These are phyloP conservation scores for Jacaranda copaia DNA, from an alignment of 257 asterid species.

Conservation along the genomic window DNA sequence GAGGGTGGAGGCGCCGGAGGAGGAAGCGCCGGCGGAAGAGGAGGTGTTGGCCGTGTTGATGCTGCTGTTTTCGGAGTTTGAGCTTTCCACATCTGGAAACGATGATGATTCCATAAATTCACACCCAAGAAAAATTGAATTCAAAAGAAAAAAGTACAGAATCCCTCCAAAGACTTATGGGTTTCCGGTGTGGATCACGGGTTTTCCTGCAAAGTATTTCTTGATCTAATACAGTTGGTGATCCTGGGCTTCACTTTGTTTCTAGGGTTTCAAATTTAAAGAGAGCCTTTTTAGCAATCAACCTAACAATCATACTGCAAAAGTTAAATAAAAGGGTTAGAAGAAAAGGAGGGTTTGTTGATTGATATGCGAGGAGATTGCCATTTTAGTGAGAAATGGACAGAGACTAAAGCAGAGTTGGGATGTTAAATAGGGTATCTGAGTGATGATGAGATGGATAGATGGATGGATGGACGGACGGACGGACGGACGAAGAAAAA, in stretches of 20 bases:
- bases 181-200: no score
- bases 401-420: slow-evolving; percentile 33
- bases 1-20: slow-evolving; percentile 48
- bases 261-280: slow-evolving; percentile 40
- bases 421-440: slow-evolving; percentile 38
- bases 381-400: slow-evolving; percentile 56
- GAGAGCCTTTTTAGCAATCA: slow-evolving; percentile 4
- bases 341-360: slow-evolving; percentile 44
- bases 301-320: slow-evolving; percentile 19
- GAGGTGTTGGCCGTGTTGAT: slow-evolving; percentile 31
- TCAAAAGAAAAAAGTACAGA: no score
- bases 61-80: slow-evolving; percentile 56
- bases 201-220: background rate
- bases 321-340: slow-evolving; percentile 37
- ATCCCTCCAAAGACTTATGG: no score
- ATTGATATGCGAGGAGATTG: slow-evolving; percentile 57
- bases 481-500: slow-evolving; percentile 38
- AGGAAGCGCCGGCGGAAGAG: slow-evolving; percentile 37
- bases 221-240: background rate
- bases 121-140: background rate
- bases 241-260: background rate
- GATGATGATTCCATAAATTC: slow-evolving; percentile 50
- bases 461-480: slow-evolving; percentile 59
- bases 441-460: slow-evolving; percentile 36
- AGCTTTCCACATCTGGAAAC: slow-evolving; percentile 55